Conservation (phyloP, 208 protist genomes). For the Trypanosoma cruzi region DNA sequence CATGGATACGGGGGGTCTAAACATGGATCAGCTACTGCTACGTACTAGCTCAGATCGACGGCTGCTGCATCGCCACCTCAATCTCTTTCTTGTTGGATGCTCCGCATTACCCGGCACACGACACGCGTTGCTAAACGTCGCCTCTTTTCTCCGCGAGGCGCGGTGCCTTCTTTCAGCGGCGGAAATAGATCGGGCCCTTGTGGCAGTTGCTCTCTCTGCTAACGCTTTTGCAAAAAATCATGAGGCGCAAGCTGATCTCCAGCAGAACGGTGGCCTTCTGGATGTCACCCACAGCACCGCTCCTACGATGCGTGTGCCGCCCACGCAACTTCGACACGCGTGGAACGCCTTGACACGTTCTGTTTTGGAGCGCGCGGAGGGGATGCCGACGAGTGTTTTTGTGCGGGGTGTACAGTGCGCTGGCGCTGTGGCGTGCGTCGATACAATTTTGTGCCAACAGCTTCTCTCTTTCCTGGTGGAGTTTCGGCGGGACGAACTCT, state of each 20-base stretch:
- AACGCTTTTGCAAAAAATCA: conserved; percentile 28
- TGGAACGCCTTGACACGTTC: conserved; percentile 35
- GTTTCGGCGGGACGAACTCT: conserved; percentile 20
- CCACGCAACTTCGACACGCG: conserved; percentile 28
- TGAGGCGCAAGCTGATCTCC: conserved; percentile 28
- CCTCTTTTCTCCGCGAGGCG: conserved; percentile 32
- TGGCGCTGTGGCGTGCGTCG: conserved; percentile 48
- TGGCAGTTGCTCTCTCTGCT: conserved; percentile 35
- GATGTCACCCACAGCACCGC: background rate
- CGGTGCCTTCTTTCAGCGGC: conserved; percentile 23
- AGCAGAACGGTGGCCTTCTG: conserved; percentile 7
- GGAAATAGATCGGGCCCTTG: conserved; percentile 37
- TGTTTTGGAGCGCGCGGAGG: conserved; percentile 25
- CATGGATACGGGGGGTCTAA: conserved; percentile 12
- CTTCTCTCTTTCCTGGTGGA: conserved; percentile 53
- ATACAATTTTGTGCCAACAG: conserved; percentile 59
- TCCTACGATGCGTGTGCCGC: conserved; percentile 16
- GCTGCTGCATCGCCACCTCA: conserved; percentile 30
- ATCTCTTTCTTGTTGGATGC: conserved; percentile 36
- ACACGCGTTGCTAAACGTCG: conserved; percentile 24
- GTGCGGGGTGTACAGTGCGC: conserved; percentile 52
- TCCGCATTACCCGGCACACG: conserved; percentile 31
- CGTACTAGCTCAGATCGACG: conserved; percentile 31
- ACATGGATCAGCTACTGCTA: conserved; percentile 31
- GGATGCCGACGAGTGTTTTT: conserved; percentile 27